Conservation (phyloP, 129 eudicot species). For the Helianthus tuberosus region DNA sequence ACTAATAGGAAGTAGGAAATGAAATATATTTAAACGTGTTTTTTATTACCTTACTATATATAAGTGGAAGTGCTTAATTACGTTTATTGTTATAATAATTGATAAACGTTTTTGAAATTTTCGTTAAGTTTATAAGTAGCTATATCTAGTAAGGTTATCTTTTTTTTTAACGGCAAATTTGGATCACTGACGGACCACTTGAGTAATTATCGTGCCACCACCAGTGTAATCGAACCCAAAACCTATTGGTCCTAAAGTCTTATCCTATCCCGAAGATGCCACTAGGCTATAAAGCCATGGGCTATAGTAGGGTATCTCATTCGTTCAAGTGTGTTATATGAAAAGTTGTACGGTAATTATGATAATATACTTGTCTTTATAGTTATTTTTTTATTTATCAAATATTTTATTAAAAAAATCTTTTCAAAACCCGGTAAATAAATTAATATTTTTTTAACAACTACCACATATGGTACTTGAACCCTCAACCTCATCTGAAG, state of each 20-base stretch:
- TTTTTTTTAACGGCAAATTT: too few relatives aligned
- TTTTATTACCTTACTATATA: not conserved
- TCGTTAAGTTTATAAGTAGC: not conserved
- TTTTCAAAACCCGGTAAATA: too few relatives aligned
- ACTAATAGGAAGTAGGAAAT: conserved; percentile 25
- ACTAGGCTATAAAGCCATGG: too few relatives aligned
- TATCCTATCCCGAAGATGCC: too few relatives aligned
- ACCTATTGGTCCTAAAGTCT: too few relatives aligned
- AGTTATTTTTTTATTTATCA: not conserved
- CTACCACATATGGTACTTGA: too few relatives aligned
- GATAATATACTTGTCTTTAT: not conserved
- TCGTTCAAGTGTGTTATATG: not conserved
- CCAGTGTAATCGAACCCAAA: too few relatives aligned
- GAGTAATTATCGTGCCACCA: too few relatives aligned
- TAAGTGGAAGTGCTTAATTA: conserved; percentile 2
- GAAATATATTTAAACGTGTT: not conserved
- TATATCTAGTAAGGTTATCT: not conserved
- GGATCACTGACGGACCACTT: too few relatives aligned
- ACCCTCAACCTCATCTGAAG: too few relatives aligned
- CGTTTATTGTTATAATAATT: not conserved
- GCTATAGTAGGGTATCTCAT: too few relatives aligned
- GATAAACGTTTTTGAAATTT: not conserved
- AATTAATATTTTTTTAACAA: too few relatives aligned
- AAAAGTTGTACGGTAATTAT: not conserved
- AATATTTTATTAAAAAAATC: not conserved